Conservation (phyloP, 768 basidiomycete species). For the Rickenella mellea region DNA sequence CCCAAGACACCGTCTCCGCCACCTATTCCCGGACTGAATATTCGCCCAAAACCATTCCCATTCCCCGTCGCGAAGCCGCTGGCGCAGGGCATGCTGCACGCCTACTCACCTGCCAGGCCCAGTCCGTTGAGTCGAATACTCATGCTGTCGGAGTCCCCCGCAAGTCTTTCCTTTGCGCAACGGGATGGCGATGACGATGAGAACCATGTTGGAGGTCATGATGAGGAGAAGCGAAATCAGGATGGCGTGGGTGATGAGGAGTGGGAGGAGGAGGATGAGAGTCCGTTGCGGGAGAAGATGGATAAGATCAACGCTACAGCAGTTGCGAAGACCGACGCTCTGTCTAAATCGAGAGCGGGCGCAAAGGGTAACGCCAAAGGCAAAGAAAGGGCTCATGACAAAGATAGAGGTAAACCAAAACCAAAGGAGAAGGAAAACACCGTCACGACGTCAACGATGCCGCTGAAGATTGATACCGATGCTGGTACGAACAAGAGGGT, state of each 20-base stretch:
- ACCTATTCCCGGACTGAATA: conserved; percentile 24
- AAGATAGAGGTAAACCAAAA: conserved; percentile 18
- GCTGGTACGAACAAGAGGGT: too few species aligned
- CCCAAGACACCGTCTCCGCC: conserved; percentile 3
- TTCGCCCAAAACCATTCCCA: conserved; percentile 24
- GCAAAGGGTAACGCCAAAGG: neutral
- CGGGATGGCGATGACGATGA: conserved; percentile 10
- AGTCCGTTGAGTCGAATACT: conserved; percentile 76
- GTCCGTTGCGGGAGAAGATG: conserved; percentile 47
- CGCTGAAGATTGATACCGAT: conserved; percentile 5
- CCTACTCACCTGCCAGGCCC: conserved; percentile 73
- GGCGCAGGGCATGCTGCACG: conserved; percentile 62
- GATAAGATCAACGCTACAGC: conserved; percentile 16
- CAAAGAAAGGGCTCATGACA: neutral
- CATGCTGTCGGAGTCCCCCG: conserved; percentile 56
- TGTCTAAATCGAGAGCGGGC: neutral
- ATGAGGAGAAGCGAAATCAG: conserved; percentile 18
- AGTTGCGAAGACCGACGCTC: conserved; percentile 4
- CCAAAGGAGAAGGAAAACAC: conserved; percentile 8
- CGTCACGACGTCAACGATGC: conserved; percentile 3
- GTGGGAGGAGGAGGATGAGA: conserved; percentile 25
- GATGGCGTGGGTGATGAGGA: conserved; percentile 11
- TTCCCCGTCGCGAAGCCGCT: conserved; percentile 70
- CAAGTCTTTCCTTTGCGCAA: too few species aligned
- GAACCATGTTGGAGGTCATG: conserved; percentile 20